Percentiles rank a stretch among this genome's conserved stretches.
Evolutionary conservation across 768 basidiomycete species (phyloP).

Genomic region (Podaxis carcinomalis): DNA sequence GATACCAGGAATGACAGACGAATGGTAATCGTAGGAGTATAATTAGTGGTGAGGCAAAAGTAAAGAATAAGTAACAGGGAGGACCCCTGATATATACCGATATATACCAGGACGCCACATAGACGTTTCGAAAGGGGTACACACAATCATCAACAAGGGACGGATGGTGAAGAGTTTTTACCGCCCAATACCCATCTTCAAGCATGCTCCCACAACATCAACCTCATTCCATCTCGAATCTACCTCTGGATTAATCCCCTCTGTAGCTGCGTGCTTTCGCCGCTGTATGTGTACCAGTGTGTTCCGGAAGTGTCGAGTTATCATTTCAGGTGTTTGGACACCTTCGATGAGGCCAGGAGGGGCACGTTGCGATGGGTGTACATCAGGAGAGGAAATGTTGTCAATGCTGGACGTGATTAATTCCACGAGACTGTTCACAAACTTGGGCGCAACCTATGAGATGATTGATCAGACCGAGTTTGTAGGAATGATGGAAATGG

Average conservation of each 20-base stretch:
- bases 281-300: conserved; percentile 79
- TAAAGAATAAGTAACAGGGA: not conserved
- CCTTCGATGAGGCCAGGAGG: conserved; percentile 90
- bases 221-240: conserved; percentile 79
- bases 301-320: conserved; percentile 89
- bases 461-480: too few species aligned
- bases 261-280: conserved; percentile 55
- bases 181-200: conserved; percentile 83
- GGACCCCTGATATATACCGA: not conserved
- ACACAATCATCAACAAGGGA: not conserved
- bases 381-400: conserved; percentile 79
- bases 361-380: conserved; percentile 84
- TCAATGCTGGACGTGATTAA: conserved; percentile 94
- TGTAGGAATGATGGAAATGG: conserved; percentile 11
- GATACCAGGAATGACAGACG: not conserved
- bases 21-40: not conserved
- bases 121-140: not conserved
- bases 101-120: not conserved
- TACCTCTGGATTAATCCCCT: conserved; percentile 29
- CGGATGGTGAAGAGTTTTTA: conserved; percentile 20
- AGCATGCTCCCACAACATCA: conserved; percentile 78
- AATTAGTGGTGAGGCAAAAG: not conserved
- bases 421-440: conserved; percentile 94
- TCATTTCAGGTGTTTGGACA: conserved; percentile 91
- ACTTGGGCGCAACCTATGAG: conserved; percentile 86